These are phyloP conservation scores for Claviceps arundinis DNA, from an alignment of 2,329 filamentous ascomycete species.

Conservation along the genomic window DNA sequence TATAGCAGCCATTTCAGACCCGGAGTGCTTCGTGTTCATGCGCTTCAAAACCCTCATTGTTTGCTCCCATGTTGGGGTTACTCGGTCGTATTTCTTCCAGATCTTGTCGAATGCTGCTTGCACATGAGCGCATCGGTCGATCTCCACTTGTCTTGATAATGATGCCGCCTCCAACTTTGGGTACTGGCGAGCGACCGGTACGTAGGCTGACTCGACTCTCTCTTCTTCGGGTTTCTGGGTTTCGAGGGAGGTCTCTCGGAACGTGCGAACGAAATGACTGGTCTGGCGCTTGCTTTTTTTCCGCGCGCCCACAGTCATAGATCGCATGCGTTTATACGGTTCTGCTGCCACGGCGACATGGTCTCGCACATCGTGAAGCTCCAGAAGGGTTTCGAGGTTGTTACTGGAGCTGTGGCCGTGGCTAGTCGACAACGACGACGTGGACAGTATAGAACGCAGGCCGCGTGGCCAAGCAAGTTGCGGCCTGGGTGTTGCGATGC, in stretches of 20 bases:
- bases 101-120: constrained; percentile 25
- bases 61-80: constrained; percentile 25
- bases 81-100: constrained; percentile 15
- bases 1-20: constrained; percentile 22
- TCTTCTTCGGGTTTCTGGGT: constrained; percentile 9
- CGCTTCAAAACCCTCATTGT: constrained; percentile 25
- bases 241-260: constrained; percentile 11
- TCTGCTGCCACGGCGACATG: neutral
- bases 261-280: constrained; percentile 17
- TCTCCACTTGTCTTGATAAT: constrained; percentile 10
- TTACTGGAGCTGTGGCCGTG: neutral
- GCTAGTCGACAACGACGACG: neutral
- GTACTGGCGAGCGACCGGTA: constrained; percentile 16
- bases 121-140: constrained; percentile 15
- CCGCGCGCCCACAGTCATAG: neutral
- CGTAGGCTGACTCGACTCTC: constrained; percentile 15
- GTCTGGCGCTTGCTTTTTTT: constrained; percentile 9
- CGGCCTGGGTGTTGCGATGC: constrained; percentile 14
- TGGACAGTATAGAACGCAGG: constrained; percentile 7
- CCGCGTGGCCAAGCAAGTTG: constrained; percentile 11
- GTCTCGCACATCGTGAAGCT: neutral
- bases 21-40: constrained; percentile 21
- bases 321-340: neutral
- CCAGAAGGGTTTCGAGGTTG: neutral
- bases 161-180: constrained; percentile 13